Evolutionary conservation across 164 flowering plant species (phyloP).

Genomic region (Vitis rotundifolia): DNA sequence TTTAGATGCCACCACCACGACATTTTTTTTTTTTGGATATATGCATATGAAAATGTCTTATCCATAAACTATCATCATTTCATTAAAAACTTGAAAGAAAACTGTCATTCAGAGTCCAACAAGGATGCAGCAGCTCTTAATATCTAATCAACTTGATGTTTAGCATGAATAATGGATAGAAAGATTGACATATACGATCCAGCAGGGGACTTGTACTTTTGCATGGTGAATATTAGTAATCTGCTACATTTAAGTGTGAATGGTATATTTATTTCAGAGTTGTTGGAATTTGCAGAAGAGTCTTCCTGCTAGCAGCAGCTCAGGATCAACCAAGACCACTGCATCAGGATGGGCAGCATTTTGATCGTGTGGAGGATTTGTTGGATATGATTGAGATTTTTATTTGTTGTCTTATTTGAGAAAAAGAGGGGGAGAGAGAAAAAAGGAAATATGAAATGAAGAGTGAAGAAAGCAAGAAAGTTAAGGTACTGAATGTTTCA

Average conservation of each 20-base stretch:
- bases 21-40: too few relatives aligned
- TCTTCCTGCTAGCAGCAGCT: conserved; percentile 67
- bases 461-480: conserved; percentile 3
- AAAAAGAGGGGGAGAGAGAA: background rate
- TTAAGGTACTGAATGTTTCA: conserved; percentile 13
- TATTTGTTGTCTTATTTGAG: conserved; percentile 11
- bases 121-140: too few relatives aligned
- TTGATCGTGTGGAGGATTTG: conserved; percentile 37
- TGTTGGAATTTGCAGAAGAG: conserved; percentile 58
- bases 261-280: background rate
- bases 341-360: conserved; percentile 99
- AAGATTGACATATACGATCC: too few relatives aligned
- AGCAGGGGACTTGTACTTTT: too few relatives aligned
- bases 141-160: too few relatives aligned
- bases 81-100: too few relatives aligned
- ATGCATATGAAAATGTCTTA: too few relatives aligned
- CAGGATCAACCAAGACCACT: conserved; percentile 53
- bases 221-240: too few relatives aligned
- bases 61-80: too few relatives aligned
- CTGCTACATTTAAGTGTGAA: background rate
- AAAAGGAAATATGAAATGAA: background rate
- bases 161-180: too few relatives aligned
- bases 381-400: conserved; percentile 20
- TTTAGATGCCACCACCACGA: too few relatives aligned
- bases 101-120: too few relatives aligned